Percentiles rank a stretch among this genome's conserved stretches.
Evolutionary conservation across 345 rosid genomes (phyloP).

Genomic region (Ceriops zippeliana): DNA sequence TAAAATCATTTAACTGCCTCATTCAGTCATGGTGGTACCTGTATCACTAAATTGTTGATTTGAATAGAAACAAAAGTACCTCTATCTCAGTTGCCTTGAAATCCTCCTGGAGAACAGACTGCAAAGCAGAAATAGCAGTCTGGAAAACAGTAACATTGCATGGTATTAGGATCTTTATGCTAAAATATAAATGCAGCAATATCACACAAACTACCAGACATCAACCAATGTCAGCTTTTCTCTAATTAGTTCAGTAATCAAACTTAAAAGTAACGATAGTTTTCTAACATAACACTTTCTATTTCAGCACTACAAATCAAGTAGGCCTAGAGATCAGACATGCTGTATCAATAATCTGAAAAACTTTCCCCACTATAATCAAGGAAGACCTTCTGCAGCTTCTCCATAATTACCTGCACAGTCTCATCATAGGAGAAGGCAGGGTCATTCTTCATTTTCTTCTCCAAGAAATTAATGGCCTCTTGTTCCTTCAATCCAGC

Average conservation of each 20-base stretch:
- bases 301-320: not conserved
- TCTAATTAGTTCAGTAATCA: not conserved
- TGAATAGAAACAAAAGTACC: conserved; percentile 32
- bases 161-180: conserved; percentile 12
- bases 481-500: conserved; percentile 98
- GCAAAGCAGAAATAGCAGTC: conserved; percentile 81
- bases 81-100: conserved; percentile 93
- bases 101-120: conserved; percentile 88
- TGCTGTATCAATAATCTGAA: not conserved
- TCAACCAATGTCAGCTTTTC: not conserved
- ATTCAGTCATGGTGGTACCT: not conserved
- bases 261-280: not conserved
- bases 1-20: not conserved
- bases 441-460: conserved; percentile 97
- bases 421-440: conserved; percentile 82
- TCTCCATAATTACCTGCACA: conserved; percentile 61
- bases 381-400: not conserved
- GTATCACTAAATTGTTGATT: not conserved
- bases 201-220: not conserved
- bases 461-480: conserved; percentile 96
- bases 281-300: not conserved
- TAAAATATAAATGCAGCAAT: not conserved
- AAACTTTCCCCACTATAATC: no score
- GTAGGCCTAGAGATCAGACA: not conserved
- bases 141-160: conserved; percentile 11